Percentiles rank a stretch among this genome's conserved stretches.
These are phyloP conservation scores for Ploettnerulaceae sp. DNA, from an alignment of 2,329 filamentous ascomycete species.

Conservation along the genomic window DNA sequence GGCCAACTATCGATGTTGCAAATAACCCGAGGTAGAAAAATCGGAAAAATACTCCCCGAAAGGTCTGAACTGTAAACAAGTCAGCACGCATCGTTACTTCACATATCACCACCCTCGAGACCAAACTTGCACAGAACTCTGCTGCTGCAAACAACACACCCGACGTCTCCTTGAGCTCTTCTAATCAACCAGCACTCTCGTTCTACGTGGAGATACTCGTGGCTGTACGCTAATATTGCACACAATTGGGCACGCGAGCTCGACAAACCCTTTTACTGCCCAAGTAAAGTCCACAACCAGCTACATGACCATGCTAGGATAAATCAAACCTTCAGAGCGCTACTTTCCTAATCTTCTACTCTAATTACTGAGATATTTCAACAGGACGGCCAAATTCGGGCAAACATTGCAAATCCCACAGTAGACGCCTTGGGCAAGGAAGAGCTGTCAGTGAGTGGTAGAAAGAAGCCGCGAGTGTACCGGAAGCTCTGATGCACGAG, in stretches of 20 bases:
- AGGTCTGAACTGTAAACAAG: conserved; percentile 31
- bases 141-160: conserved; percentile 43
- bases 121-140: conserved; percentile 36
- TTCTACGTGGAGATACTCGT: conserved; percentile 38
- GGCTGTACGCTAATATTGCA: conserved; percentile 39
- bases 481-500: conserved; percentile 34
- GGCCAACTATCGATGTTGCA: conserved; percentile 34
- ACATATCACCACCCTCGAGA: conserved; percentile 1
- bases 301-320: conserved; percentile 40
- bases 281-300: conserved; percentile 43
- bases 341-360: no score
- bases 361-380: conserved; percentile 40
- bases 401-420: conserved; percentile 40
- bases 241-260: conserved; percentile 35
- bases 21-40: conserved; percentile 38
- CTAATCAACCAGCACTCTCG: conserved; percentile 42
- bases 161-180: conserved; percentile 38
- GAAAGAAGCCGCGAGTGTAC: conserved; percentile 40
- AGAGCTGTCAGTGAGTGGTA: conserved; percentile 40
- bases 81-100: background rate
- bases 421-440: conserved; percentile 41
- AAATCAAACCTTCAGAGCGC: conserved; percentile 43
- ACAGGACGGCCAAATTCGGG: conserved; percentile 37
- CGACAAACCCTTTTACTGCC: conserved; percentile 45
- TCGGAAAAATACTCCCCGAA: conserved; percentile 43